A percentile compares a stretch with the other conserved stretches of the same genome.
These are phyloP conservation scores for Protomyces gravidus DNA, from an alignment of 1,139 yeast genomes.

Conservation along the genomic window DNA sequence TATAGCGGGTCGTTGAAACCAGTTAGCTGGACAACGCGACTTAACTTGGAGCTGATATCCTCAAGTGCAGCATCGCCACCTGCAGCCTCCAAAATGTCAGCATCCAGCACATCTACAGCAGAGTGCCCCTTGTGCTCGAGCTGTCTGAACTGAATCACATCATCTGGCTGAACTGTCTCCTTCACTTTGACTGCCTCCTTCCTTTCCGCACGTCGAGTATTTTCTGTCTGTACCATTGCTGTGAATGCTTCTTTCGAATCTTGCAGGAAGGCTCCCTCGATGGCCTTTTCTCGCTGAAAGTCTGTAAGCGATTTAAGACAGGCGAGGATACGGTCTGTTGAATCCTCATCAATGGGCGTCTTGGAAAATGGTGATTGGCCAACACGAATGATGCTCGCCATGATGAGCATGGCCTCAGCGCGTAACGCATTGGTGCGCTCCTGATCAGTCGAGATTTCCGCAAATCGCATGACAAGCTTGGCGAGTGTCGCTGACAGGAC, in stretches of 20 bases:
- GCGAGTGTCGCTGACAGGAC: conserved; percentile 84
- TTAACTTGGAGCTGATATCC: conserved; percentile 68
- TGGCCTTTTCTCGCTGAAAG: conserved; percentile 49
- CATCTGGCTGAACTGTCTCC: conserved; percentile 78
- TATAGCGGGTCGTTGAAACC: conserved; percentile 98
- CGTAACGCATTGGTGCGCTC: conserved; percentile 70
- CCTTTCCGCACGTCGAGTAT: conserved; percentile 51
- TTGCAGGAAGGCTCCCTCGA: conserved; percentile 74
- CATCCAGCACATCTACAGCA: conserved; percentile 43
- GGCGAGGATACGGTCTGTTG: conserved; percentile 82
- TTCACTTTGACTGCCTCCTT: conserved; percentile 60
- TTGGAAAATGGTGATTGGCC: conserved; percentile 77
- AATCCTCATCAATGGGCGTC: conserved; percentile 87
- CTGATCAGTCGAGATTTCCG: conserved; percentile 52
- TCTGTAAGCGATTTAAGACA: conserved; percentile 75
- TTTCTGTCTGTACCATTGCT: conserved; percentile 51
- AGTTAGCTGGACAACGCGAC: conserved; percentile 84
- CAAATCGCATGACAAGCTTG: conserved; percentile 76
- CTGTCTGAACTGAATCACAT: conserved; percentile 76
- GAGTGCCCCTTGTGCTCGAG: conserved; percentile 53
- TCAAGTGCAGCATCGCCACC: conserved; percentile 51
- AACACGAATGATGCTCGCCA: conserved; percentile 86
- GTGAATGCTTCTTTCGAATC: conserved; percentile 83
- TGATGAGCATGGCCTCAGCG: conserved; percentile 89
- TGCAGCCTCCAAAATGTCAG: conserved; percentile 45